A percentile compares a stretch with the other conserved stretches of the same genome.
Conservation (phyloP, 192 early-diverging fungal species). For the Lobosporangium transversale region DNA sequence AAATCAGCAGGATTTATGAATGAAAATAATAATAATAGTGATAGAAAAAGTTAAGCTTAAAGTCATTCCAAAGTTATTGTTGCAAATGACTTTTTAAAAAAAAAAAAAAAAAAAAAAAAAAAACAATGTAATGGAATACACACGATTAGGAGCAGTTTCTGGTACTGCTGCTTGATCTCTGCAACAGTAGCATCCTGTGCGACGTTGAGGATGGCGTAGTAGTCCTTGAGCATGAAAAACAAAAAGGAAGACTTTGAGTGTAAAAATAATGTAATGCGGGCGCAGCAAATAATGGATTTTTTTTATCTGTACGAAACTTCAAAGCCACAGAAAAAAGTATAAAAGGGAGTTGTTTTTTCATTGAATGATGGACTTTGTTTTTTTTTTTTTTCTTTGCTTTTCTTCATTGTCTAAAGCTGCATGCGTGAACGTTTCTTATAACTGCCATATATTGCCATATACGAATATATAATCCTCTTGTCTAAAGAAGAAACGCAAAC, state of each 20-base stretch:
- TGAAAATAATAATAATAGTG: too few species aligned
- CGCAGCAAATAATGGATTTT: neutral
- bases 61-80: too few species aligned
- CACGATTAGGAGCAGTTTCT: constrained; percentile 64
- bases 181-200: constrained; percentile 50
- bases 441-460: too few species aligned
- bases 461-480: too few species aligned
- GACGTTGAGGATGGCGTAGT: constrained; percentile 68
- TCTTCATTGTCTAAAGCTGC: neutral
- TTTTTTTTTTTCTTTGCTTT: neutral
- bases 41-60: too few species aligned
- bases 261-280: neutral
- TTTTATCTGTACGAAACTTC: neutral
- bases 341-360: neutral
- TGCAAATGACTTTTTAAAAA: too few species aligned
- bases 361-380: neutral
- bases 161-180: constrained; percentile 65
- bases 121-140: neutral
- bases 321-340: neutral
- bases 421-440: too few species aligned
- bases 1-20: too few species aligned
- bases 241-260: neutral
- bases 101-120: neutral
- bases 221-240: constrained; percentile 42
- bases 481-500: too few species aligned